A percentile compares a stretch with the other conserved stretches of the same genome.
Conservation (phyloP, 2,329 filamentous ascomycete genomes). For the Clonostachys solani region DNA sequence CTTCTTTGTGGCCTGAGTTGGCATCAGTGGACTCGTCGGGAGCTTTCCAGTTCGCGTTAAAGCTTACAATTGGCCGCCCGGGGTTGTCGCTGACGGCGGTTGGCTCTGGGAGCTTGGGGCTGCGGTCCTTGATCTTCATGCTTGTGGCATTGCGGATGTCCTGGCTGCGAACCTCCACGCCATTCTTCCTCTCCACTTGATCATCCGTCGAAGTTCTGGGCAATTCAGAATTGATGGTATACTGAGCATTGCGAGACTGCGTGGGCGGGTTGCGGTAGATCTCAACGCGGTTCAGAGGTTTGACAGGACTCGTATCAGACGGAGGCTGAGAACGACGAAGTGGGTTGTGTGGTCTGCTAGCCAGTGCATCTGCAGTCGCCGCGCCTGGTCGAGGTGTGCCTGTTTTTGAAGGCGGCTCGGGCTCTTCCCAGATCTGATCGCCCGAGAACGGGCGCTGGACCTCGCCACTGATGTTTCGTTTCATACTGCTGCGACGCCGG, state of each 20-base stretch:
- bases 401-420: slow-evolving; percentile 37
- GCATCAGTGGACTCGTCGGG: slow-evolving; percentile 67
- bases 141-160: slow-evolving; percentile 89
- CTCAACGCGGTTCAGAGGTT: slow-evolving; percentile 54
- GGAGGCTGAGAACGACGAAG: slow-evolving; percentile 29
- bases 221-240: slow-evolving; percentile 58
- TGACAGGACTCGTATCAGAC: slow-evolving; percentile 33
- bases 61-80: slow-evolving; percentile 95
- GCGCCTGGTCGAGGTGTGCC: slow-evolving; percentile 18
- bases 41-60: slow-evolving; percentile 78
- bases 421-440: slow-evolving; percentile 88
- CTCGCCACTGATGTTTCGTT: slow-evolving; percentile 68
- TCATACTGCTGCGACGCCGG: slow-evolving; percentile 60
- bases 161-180: slow-evolving; percentile 77
- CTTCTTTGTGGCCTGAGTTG: slow-evolving; percentile 27
- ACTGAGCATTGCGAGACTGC: slow-evolving; percentile 77
- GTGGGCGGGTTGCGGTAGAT: slow-evolving; percentile 81
- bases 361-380: slow-evolving; percentile 11
- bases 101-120: slow-evolving; percentile 80
- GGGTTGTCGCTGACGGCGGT: slow-evolving; percentile 87
- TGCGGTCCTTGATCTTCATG: slow-evolving; percentile 83
- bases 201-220: slow-evolving; percentile 22
- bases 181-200: slow-evolving; percentile 63
- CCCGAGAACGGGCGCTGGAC: slow-evolving; percentile 64
- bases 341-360: slow-evolving; percentile 23